Conservation (phyloP, 345 rosid species). For the Eucalyptus microcorys region DNA sequence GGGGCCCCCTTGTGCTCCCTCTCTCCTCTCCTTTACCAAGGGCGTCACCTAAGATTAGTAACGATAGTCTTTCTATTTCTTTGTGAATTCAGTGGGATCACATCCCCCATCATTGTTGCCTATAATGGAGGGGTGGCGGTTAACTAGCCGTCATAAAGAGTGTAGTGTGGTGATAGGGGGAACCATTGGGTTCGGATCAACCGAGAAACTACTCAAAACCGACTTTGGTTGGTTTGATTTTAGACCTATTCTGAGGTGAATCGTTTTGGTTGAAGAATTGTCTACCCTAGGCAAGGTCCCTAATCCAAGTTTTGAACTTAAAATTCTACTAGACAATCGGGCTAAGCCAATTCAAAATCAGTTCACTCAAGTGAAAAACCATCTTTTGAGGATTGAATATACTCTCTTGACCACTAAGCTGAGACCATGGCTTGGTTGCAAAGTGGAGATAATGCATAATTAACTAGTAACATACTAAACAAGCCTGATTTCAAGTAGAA, state of each 20-base stretch:
- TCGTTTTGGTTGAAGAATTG: neutral
- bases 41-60: neutral
- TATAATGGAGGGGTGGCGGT: neutral
- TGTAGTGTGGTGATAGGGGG: neutral
- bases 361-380: neutral
- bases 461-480: neutral
- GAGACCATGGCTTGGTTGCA: neutral
- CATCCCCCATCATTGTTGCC: neutral
- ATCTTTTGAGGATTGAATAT: neutral
- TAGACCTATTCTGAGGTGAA: rapidly evolving
- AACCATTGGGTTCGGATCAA: neutral
- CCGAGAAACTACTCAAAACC: neutral
- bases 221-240: neutral
- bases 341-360: neutral
- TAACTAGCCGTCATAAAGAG: neutral
- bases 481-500: neutral
- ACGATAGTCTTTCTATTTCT: neutral
- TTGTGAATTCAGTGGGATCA: neutral
- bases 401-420: neutral
- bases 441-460: neutral
- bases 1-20: neutral
- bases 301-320: neutral
- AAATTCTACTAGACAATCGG: neutral
- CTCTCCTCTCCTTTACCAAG: neutral
- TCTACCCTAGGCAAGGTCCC: neutral